phyloP scores from a whole-genome alignment of 1,139 yeast genomes.

The Nakaseomyces bracarensis region DNA sequence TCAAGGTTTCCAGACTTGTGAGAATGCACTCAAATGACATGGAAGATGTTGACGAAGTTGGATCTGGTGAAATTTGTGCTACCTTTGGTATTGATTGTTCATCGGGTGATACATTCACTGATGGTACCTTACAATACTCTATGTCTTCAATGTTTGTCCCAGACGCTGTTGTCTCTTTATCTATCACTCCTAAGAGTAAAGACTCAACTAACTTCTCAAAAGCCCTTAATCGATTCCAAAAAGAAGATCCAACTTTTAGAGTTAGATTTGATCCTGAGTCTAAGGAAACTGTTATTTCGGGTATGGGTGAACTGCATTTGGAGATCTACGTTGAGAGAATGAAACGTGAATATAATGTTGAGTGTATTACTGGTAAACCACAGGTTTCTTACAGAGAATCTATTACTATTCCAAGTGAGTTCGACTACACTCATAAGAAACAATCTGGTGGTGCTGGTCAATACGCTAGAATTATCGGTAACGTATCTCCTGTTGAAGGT shows the following conservation, averaged over 20 bases:
- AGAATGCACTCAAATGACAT: conserved; percentile 98
- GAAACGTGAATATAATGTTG: conserved; percentile 94
- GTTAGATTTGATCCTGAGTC: conserved; percentile 86
- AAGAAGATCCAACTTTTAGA: conserved; percentile 97
- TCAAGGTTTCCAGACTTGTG: conserved; percentile 89
- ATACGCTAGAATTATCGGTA: conserved; percentile 94
- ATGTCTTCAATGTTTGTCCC: conserved; percentile 99
- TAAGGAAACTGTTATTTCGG: conserved; percentile 91
- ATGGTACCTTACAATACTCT: conserved; percentile 66
- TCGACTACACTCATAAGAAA: conserved; percentile 92
- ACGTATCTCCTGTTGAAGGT: conserved; percentile 55
- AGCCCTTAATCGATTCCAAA: conserved; percentile 94
- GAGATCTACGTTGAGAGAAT: conserved; percentile 97
- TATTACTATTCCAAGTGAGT: conserved; percentile 60
- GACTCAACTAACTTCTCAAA: conserved; percentile 87
- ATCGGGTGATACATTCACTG: conserved; percentile 97
- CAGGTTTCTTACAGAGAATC: conserved; percentile 98
- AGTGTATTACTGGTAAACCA: conserved; percentile 92
- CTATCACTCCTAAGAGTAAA: conserved; percentile 80
- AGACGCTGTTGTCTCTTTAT: conserved; percentile 91
- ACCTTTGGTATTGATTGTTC: conserved; percentile 98
- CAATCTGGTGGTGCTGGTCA: conserved; percentile 99
- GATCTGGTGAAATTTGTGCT: conserved; percentile 98
- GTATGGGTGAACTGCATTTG: conserved; percentile 97
- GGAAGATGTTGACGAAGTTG: conserved; percentile 95